Percentiles rank a stretch among this genome's conserved stretches.
These are phyloP conservation scores for Sarocladium brachiariae DNA, from an alignment of 2,329 filamentous ascomycete genomes.

Conservation along the genomic window DNA sequence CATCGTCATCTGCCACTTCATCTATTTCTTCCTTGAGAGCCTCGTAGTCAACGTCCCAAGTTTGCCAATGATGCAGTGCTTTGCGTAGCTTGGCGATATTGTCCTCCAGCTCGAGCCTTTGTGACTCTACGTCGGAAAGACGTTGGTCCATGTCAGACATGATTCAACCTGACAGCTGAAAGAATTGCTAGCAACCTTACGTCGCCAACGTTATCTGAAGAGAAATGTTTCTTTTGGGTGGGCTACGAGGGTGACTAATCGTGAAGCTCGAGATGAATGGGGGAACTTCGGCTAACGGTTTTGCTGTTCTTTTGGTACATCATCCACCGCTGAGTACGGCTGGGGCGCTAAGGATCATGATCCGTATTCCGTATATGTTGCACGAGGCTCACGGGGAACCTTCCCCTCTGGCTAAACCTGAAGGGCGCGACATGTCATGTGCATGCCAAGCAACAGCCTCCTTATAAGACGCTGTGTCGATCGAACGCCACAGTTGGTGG, in stretches of 20 bases:
- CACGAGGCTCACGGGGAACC: not conserved
- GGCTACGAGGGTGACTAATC: not conserved
- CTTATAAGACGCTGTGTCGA: too few species aligned
- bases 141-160: slow-evolving; percentile 6
- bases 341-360: not conserved
- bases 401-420: not conserved
- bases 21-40: slow-evolving; percentile 76
- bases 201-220: not conserved
- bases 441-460: not conserved
- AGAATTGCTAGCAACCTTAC: not conserved
- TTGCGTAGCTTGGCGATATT: slow-evolving; percentile 64
- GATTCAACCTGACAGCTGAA: not conserved
- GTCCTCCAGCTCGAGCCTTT: slow-evolving; percentile 51
- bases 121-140: slow-evolving; percentile 5
- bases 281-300: not conserved
- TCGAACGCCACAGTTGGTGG: too few species aligned
- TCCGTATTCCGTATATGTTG: not conserved
- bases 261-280: not conserved
- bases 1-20: slow-evolving; percentile 40
- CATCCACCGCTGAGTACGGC: not conserved
- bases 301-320: not conserved
- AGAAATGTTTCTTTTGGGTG: slow-evolving; percentile 3
- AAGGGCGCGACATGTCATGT: not conserved
- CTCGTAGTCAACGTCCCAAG: slow-evolving; percentile 89
- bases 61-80: slow-evolving; percentile 79